Evolutionary conservation across 805 yeast species (phyloP), one percentile per base, ranked within the genome.

Genomic region (Metschnikowia gelsemii): DNA sequence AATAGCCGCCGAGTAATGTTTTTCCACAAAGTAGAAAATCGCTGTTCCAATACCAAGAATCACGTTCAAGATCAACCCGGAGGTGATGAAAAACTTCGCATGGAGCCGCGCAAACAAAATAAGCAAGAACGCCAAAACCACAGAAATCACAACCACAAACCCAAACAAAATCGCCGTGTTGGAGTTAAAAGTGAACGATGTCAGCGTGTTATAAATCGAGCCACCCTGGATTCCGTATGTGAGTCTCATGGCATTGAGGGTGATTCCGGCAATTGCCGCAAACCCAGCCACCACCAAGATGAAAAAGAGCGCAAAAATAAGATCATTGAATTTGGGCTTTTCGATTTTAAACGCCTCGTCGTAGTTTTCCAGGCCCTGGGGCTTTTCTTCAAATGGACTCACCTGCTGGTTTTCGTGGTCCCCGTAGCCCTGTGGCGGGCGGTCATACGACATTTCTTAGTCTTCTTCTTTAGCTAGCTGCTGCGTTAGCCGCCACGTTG

Each of bases 1-100:
- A 46, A 86, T 70, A 2, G 88, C 96, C 0, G 95, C 91, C 4
- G 91, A 81, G 70, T 82, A 87, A 62, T 86, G 84, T 23, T 72
- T 68, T 50, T 75, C 71, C 1, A 73, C 80, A 53, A 89, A 72
- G 56, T 84, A 86, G 62, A 78, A 82, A 51, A 89, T 81, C 4
- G 88, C 78, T 5, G 95, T 81, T 13, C 85, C 96, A 20, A 87
- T 53, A 3, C 91, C 87, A 43, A 86, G 61, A 1, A 80, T 52
- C 9, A 87, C 70, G 56, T 87, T 87, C 35, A 82, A 63, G 23
- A 85, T 68, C 49, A 88, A 74, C 2, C 95, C 86, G 19, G 79
- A 62, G 40, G 75, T 73, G 51, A 88, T 85, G 61, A 88, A 88
- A 40, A 72, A 64, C 38, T 73, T 68, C 7, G 96, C 87, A 33